Percentiles rank a stretch among this genome's conserved stretches.
Evolutionary conservation across 768 basidiomycete genomes (phyloP).

Genomic region (Tylopilus vinaceipallidus): DNA sequence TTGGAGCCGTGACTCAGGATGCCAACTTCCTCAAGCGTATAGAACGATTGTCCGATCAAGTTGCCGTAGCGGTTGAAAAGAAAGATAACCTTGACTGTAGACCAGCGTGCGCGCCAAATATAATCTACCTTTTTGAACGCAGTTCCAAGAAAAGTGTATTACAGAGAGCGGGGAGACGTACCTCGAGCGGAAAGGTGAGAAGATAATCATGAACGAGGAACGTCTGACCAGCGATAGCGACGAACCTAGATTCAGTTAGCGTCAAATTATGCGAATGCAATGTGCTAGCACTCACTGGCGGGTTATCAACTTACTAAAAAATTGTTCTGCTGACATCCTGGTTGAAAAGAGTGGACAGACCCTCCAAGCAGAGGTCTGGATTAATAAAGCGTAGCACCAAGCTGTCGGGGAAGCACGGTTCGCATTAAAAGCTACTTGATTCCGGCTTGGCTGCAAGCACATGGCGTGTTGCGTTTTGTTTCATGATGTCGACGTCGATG

Average conservation of each 20-base stretch:
- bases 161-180: neutral
- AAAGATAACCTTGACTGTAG: slow-evolving; percentile 8
- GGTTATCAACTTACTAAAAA: neutral
- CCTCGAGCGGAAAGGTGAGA: slow-evolving; percentile 15
- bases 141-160: neutral
- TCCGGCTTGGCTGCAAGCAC: no score
- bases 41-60: slow-evolving; percentile 6
- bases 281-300: no score
- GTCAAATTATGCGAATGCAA: neutral
- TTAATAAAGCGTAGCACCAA: no score
- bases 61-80: slow-evolving; percentile 18
- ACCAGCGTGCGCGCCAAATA: slow-evolving; percentile 6
- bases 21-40: slow-evolving; percentile 14
- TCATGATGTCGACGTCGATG: no score
- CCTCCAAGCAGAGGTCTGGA: no score
- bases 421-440: no score
- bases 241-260: neutral
- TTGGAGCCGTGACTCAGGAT: slow-evolving; percentile 2
- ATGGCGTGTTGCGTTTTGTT: no score
- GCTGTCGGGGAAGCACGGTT: no score
- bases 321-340: neutral
- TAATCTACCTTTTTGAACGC: slow-evolving; percentile 4
- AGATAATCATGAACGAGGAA: slow-evolving; percentile 6
- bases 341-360: no score
- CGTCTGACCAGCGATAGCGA: slow-evolving; percentile 1